Evolutionary conservation across 257 asterid genomes (phyloP).

Genomic region (Nicotiana undulata): DNA sequence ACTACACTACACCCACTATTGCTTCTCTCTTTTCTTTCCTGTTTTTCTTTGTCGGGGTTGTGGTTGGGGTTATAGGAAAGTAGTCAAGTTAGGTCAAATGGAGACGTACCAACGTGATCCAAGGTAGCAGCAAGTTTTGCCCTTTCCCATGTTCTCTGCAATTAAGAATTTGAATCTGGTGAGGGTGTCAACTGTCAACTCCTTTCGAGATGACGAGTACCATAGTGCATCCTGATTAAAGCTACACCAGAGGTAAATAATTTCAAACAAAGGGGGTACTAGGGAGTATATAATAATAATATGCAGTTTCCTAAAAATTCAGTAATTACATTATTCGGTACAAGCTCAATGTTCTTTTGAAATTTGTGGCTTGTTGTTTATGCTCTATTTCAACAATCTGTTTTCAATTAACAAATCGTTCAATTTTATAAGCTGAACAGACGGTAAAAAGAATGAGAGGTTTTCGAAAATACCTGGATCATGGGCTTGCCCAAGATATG

Average conservation of each 20-base stretch:
- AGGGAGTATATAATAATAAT: background rate
- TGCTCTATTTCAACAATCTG: background rate
- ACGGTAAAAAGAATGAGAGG: background rate
- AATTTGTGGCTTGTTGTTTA: background rate
- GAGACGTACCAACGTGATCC: slow-evolving; percentile 63
- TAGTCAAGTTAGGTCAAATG: background rate
- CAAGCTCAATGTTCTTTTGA: background rate
- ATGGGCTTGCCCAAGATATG: slow-evolving; percentile 88
- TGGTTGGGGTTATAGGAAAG: background rate
- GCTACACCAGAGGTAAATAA: background rate
- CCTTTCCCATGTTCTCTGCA: slow-evolving; percentile 94
- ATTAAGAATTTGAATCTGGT: slow-evolving; percentile 1
- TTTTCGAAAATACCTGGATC: slow-evolving; percentile 63
- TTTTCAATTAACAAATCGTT: background rate
- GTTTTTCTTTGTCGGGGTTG: background rate
- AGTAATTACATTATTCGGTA: background rate
- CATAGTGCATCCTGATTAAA: background rate
- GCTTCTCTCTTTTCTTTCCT: background rate
- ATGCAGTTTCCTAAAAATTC: background rate
- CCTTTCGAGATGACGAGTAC: background rate
- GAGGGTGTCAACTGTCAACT: background rate
- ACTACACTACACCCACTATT: background rate
- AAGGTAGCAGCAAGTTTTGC: slow-evolving; percentile 65
- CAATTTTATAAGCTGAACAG: background rate
- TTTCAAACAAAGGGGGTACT: background rate